Base-by-base conservation (phyloP, 2,329 filamentous ascomycete genomes). In the Aspergillus brasiliensis region DNA sequence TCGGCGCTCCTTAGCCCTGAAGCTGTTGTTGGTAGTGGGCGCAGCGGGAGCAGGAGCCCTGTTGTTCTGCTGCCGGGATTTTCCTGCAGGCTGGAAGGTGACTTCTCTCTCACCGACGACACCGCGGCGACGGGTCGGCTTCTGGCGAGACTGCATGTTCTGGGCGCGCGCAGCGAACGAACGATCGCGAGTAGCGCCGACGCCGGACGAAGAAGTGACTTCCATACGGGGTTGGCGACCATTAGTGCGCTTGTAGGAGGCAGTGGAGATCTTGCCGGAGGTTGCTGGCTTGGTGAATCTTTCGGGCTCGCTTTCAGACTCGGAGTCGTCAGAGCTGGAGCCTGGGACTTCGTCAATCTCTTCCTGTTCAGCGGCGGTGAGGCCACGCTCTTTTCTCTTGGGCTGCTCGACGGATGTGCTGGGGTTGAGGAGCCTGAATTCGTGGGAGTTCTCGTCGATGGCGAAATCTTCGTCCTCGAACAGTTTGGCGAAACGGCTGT, bases 401-500 rank as follows among this genome's bases (percentile, higher is more conserved):
- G 70, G 59, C 6, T 71, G 55, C 15, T 69, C 67, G 6, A 71
- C 66, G 34, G 80, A 85, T 7, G 91, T 95, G 76, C 91, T 96
- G 4, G 95, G 92, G 73, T 99, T 99, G 77, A 96, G 87, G 48
- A 89, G 84, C 60, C 88, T 86, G 81, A 96, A 99, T 75, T 98
- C 94, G 69, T 87, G 84, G 64, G 89, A 96, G 40, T 81, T 89
- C 78, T 99, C 95, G 75, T 99, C 94, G 60, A 99, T 91, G 69
- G 86, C 86, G 76, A 97, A 98, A 59, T 96, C 93, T 69, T 93
- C 90, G 74, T 98, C 92, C 72, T 97, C 89, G 79, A 98, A 99
- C 62, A 99, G 79, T 67, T 88, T 87, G 67, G 85, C 85, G 84
- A 99, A 98, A 81, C 95, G 93, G 53, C 88, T 84, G 75, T 99